Conservation (phyloP, 2,329 filamentous ascomycete genomes). For the Penicillium sp. region DNA sequence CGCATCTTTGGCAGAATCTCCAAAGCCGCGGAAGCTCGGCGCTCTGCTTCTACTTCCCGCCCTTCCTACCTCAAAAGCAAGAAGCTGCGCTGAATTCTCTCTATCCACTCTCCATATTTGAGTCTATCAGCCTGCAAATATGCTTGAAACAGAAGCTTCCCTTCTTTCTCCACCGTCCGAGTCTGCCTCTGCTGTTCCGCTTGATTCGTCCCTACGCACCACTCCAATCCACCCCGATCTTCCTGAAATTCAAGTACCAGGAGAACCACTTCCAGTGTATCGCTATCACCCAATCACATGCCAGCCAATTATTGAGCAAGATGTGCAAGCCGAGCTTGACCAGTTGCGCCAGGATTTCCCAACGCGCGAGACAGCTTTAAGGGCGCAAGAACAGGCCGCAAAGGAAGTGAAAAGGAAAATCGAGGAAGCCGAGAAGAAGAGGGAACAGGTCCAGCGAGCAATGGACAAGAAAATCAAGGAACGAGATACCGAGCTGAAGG, state of each 20-base stretch:
- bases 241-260: conserved; percentile 41
- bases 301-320: conserved; percentile 31
- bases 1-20: conserved; percentile 18
- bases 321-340: conserved; percentile 32
- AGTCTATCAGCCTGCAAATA: neutral
- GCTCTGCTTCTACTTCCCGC: neutral
- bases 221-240: conserved; percentile 41
- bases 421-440: conserved; percentile 38
- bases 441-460: conserved; percentile 39
- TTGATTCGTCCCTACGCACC: conserved; percentile 37
- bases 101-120: neutral
- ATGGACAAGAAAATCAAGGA: conserved; percentile 47
- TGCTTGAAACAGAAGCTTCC: conserved; percentile 28
- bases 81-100: neutral
- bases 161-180: conserved; percentile 40
- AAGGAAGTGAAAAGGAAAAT: conserved; percentile 40
- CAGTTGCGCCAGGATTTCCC: conserved; percentile 39
- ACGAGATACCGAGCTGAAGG: conserved; percentile 43
- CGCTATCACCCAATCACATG: conserved; percentile 43
- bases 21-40: neutral
- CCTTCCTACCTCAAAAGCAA: neutral
- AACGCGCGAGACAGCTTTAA: conserved; percentile 34
- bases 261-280: conserved; percentile 32
- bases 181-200: conserved; percentile 28
- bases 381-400: conserved; percentile 38